A percentile compares a stretch with the other conserved stretches of the same genome.
Evolutionary conservation across 768 basidiomycete genomes (phyloP).

Genomic region (Fomitopsis pulvina): DNA sequence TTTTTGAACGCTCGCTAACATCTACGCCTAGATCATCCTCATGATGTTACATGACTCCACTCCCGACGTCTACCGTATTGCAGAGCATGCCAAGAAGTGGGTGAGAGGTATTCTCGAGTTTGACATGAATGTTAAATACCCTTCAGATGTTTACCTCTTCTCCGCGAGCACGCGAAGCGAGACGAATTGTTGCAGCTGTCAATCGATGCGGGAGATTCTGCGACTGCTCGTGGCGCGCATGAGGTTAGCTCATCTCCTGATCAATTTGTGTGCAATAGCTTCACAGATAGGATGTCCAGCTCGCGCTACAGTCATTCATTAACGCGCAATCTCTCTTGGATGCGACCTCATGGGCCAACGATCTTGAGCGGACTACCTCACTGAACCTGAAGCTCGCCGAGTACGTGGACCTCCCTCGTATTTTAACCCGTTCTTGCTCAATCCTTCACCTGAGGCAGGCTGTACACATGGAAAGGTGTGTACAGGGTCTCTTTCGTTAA

Average conservation of each 20-base stretch:
- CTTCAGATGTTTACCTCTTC: constrained; percentile 46
- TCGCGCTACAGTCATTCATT: constrained; percentile 55
- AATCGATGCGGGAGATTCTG: constrained; percentile 64
- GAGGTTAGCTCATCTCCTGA: too few species aligned
- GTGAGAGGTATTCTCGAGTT: constrained; percentile 5
- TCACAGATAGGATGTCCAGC: constrained; percentile 26
- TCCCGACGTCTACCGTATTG: constrained; percentile 59
- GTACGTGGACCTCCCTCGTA: constrained; percentile 31
- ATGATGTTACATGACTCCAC: constrained; percentile 64
- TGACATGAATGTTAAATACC: neutral
- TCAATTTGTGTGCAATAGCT: neutral
- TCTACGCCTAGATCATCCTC: constrained; percentile 45
- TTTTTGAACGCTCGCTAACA: too few species aligned
- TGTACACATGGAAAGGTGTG: constrained; percentile 61
- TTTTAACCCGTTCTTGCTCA: neutral
- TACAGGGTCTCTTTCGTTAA: neutral
- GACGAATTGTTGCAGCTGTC: constrained; percentile 55
- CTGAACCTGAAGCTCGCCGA: constrained; percentile 54
- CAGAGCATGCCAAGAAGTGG: constrained; percentile 62
- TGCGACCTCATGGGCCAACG: constrained; percentile 46
- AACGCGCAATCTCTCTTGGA: constrained; percentile 52
- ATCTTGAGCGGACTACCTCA: constrained; percentile 42
- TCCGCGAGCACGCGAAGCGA: constrained; percentile 54
- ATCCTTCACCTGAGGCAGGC: too few species aligned
- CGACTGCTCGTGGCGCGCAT: constrained; percentile 67